Evolutionary conservation across 352 stramenopile species (phyloP), one percentile per base, ranked within the genome.

Genomic region (Phytophthora chlamydospora): DNA sequence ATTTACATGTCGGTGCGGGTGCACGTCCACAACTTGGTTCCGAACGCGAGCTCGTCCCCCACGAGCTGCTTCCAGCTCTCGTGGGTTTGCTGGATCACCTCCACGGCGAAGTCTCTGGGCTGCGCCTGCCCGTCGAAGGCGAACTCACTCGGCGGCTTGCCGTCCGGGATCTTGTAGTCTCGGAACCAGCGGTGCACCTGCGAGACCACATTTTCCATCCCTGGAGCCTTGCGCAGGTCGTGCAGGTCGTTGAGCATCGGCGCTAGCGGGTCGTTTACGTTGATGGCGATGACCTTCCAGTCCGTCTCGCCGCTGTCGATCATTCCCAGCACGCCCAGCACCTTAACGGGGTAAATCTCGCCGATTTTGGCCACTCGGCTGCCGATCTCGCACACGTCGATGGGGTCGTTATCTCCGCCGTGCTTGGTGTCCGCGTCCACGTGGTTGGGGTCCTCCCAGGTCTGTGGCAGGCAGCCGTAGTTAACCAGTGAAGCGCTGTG

Each of bases 81-180:
- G 65, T 96, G 85, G 16, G 88, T 96, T 63, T 93, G 81, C 58
- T 93, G 72, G 48, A 98, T 97, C 41, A 98, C 84, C 13, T 98
- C 78, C 19, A 97, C 74, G 10, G 94, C 90, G 67, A 97, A 97
- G 19, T 92, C 82, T 14, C 66, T 75, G 8, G 82, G 50, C 63
- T 89, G 91, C 57, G 87, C 96, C 63, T 97, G 85, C 38, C 98
- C 98, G 50, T 98, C 93, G 57, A 99, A 99, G 49, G 97, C 97
- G 76, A 99, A 99, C 44, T 88, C 85, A 79, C 99, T 99, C 14
- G 98, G 82, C 12, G 97, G 96, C 84, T 99, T 99, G 50, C 98
- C 97, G 78, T 99, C 97, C 14, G 98, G 97, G 56, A 98, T 99
- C 83, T 99, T 99, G 87, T 99, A 99, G 94, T 98, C 98, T 45